phyloP scores from a whole-genome alignment of 495 filamentous ascomycete species.

The Chaetomium cochliodes region DNA sequence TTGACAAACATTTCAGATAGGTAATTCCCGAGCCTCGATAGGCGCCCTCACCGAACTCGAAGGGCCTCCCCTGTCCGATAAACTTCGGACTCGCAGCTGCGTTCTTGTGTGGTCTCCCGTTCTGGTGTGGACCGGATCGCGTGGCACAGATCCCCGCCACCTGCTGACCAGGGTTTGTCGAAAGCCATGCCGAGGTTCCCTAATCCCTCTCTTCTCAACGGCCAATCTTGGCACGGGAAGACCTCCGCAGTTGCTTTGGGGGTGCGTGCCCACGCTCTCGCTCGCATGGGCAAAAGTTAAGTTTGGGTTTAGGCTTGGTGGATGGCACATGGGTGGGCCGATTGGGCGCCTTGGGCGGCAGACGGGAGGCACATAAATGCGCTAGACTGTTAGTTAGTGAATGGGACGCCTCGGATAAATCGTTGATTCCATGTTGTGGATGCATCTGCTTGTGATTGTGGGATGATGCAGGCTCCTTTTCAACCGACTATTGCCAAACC shows the following conservation, averaged over 20 bases:
- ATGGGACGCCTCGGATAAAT: background rate
- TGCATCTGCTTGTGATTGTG: too few relatives aligned
- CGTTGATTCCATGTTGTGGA: too few relatives aligned
- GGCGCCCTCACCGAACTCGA: background rate
- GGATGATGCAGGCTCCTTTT: background rate
- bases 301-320: background rate
- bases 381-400: background rate
- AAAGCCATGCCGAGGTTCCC: constrained; percentile 7
- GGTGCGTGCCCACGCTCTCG: too few relatives aligned
- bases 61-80: background rate
- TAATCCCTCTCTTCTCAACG: too few relatives aligned
- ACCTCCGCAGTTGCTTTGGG: background rate
- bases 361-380: background rate
- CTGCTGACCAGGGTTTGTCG: too few relatives aligned
- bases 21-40: too few relatives aligned
- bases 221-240: constrained; percentile 8
- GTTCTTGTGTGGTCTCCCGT: too few relatives aligned
- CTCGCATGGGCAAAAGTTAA: too few relatives aligned
- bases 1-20: too few relatives aligned
- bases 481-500: background rate
- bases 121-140: too few relatives aligned
- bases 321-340: background rate
- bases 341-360: too few relatives aligned
- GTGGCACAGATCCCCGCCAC: too few relatives aligned
- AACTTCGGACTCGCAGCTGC: background rate